A percentile compares a stretch with the other conserved stretches of the same genome.
phyloP scores from a whole-genome alignment of 495 filamentous ascomycete genomes.

The Xylaria cubensis region DNA sequence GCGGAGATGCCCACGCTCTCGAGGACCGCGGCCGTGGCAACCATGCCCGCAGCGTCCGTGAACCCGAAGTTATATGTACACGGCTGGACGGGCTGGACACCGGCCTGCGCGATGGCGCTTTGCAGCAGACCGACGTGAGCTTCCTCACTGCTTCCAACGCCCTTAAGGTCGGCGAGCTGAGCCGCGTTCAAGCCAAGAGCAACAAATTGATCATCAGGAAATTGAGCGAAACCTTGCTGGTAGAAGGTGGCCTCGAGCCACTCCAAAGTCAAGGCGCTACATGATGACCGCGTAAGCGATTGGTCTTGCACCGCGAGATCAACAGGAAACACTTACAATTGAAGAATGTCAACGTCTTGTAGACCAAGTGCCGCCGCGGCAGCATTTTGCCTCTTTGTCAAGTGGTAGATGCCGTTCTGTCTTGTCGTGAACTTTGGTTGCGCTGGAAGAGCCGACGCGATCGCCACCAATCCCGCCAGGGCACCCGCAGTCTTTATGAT shows the following conservation, averaged over 20 bases:
- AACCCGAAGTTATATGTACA: constrained; percentile 70
- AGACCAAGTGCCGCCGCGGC: constrained; percentile 59
- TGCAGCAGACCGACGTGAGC: constrained; percentile 64
- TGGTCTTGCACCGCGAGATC: background rate
- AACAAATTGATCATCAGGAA: constrained; percentile 63
- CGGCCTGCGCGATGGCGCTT: constrained; percentile 59
- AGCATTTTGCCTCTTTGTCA: constrained; percentile 59
- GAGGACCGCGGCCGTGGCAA: constrained; percentile 64
- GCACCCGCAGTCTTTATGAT: constrained; percentile 48
- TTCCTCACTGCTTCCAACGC: constrained; percentile 61
- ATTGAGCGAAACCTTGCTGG: constrained; percentile 65
- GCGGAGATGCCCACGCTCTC: constrained; percentile 69
- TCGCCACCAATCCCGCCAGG: constrained; percentile 53
- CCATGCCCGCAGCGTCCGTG: constrained; percentile 64
- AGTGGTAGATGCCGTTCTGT: constrained; percentile 52
- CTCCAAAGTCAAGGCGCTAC: constrained; percentile 68
- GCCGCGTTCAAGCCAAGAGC: constrained; percentile 58
- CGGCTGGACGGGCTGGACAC: constrained; percentile 61
- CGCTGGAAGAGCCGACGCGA: constrained; percentile 53
- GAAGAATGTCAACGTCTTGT: constrained; percentile 69
- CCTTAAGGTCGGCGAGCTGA: constrained; percentile 56
- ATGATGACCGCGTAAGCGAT: constrained; percentile 29
- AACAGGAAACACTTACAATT: constrained; percentile 62
- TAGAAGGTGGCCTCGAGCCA: constrained; percentile 70
- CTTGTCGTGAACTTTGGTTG: constrained; percentile 50